Evolutionary conservation across 1,139 yeast genomes (phyloP).

Genomic region (Candida tunisiensis): DNA sequence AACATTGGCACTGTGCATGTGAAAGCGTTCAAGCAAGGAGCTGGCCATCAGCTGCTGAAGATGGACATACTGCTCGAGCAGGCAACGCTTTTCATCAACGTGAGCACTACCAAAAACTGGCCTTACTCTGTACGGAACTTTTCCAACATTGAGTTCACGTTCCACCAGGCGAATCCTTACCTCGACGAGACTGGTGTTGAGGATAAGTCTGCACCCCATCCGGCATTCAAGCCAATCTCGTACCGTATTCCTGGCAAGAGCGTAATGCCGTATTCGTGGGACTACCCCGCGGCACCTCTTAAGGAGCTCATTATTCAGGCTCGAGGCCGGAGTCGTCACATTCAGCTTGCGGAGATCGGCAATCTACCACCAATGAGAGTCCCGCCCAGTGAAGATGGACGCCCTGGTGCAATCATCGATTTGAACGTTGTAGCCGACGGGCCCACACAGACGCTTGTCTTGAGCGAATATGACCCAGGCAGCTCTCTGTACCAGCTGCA

Average conservation of each 20-base stretch:
- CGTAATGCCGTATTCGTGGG: conserved; percentile 98
- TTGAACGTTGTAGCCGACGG: conserved; percentile 94
- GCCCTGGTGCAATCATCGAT: conserved; percentile 41
- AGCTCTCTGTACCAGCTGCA: conserved; percentile 48
- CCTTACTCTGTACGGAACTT: conserved; percentile 86
- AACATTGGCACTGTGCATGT: conserved; percentile 72
- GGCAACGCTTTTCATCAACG: conserved; percentile 63
- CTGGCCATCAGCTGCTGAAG: conserved; percentile 54
- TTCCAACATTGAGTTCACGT: conserved; percentile 66
- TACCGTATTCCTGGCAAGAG: conserved; percentile 77
- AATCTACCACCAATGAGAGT: conserved; percentile 67
- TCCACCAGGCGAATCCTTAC: conserved; percentile 77
- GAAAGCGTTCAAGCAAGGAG: conserved; percentile 44
- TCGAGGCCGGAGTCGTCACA: conserved; percentile 51
- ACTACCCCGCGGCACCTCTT: conserved; percentile 78
- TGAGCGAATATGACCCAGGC: conserved; percentile 68
- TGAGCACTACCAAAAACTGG: conserved; percentile 72
- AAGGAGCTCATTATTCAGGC: conserved; percentile 68
- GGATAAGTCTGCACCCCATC: conserved; percentile 9
- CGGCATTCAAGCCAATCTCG: conserved; percentile 35
- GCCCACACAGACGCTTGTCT: conserved; percentile 75
- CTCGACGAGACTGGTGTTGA: conserved; percentile 56
- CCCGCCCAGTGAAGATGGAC: conserved; percentile 6
- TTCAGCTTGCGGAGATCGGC: conserved; percentile 88
- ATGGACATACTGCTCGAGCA: conserved; percentile 62